These are phyloP conservation scores for Blepharisma undulans DNA, from an alignment of 169 alveolate genomes.

Conservation along the genomic window DNA sequence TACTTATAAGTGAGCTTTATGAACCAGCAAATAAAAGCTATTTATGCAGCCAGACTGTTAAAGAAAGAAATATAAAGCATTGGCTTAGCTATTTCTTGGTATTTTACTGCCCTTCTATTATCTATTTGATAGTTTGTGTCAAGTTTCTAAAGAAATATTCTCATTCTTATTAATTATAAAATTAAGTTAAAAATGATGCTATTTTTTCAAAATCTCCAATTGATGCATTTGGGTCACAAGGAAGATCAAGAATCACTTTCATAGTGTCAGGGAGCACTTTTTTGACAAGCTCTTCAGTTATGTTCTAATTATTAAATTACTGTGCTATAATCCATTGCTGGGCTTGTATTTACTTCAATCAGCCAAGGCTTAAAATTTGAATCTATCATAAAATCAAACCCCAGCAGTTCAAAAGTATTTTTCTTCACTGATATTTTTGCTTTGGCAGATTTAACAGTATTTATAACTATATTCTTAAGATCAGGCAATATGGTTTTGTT, in stretches of 20 bases:
- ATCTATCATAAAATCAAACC: conserved; percentile 94
- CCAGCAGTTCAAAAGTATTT: conserved; percentile 90
- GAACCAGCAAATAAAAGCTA: neutral
- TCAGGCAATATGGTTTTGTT: neutral
- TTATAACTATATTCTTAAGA: conserved; percentile 40
- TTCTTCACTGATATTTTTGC: conserved; percentile 61
- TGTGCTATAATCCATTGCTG: conserved; percentile 82
- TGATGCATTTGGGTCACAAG: neutral
- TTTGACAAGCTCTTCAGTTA: conserved; percentile 52
- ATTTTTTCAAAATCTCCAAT: neutral
- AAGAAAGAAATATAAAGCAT: neutral
- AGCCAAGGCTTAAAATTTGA: conserved; percentile 93
- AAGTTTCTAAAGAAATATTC: neutral
- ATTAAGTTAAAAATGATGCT: neutral
- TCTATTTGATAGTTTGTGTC: neutral
- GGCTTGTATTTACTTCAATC: conserved; percentile 94
- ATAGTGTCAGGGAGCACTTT: conserved; percentile 43
- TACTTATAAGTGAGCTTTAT: neutral
- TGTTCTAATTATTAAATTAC: conserved; percentile 37
- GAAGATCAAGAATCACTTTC: conserved; percentile 51
- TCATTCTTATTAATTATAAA: neutral
- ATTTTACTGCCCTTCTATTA: neutral
- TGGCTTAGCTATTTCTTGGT: neutral
- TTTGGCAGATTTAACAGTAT: conserved; percentile 41
- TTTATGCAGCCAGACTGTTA: neutral